phyloP scores from a whole-genome alignment of 306 rosid species.

The Trichosanthes cucumerina region DNA sequence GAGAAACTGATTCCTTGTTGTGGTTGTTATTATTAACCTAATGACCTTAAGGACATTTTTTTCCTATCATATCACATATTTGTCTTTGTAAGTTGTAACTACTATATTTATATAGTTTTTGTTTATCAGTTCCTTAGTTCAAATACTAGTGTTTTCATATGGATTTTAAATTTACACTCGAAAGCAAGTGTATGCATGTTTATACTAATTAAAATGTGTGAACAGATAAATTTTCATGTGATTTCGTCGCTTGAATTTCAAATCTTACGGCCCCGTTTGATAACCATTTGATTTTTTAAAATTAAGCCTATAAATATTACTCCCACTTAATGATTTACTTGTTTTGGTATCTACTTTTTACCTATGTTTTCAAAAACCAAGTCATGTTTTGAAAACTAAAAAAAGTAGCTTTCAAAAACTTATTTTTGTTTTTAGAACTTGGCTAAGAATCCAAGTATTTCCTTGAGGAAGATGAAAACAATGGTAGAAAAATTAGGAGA shows the following conservation, averaged over 20 bases:
- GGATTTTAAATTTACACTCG: not conserved
- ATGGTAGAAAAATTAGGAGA: too few species aligned
- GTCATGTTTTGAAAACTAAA: too few species aligned
- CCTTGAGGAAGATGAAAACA: too few species aligned
- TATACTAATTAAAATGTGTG: not conserved
- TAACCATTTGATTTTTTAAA: too few species aligned
- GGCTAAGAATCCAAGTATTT: too few species aligned
- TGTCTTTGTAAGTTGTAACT: not conserved
- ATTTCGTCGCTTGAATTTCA: not conserved
- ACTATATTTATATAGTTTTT: not conserved
- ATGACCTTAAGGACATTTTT: not conserved
- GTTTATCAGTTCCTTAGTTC: not conserved
- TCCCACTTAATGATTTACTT: too few species aligned
- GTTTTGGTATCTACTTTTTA: too few species aligned
- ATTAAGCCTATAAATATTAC: too few species aligned
- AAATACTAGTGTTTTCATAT: not conserved
- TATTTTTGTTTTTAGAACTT: too few species aligned
- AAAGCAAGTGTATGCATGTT: not conserved
- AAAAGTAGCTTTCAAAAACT: too few species aligned
- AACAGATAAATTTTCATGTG: not conserved
- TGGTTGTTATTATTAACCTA: not conserved
- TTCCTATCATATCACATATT: not conserved
- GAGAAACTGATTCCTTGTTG: not conserved
- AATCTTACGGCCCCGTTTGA: too few species aligned
- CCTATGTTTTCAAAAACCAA: too few species aligned